Base-by-base conservation (phyloP, 306 rosid species). In the Abrus precatorius region DNA sequence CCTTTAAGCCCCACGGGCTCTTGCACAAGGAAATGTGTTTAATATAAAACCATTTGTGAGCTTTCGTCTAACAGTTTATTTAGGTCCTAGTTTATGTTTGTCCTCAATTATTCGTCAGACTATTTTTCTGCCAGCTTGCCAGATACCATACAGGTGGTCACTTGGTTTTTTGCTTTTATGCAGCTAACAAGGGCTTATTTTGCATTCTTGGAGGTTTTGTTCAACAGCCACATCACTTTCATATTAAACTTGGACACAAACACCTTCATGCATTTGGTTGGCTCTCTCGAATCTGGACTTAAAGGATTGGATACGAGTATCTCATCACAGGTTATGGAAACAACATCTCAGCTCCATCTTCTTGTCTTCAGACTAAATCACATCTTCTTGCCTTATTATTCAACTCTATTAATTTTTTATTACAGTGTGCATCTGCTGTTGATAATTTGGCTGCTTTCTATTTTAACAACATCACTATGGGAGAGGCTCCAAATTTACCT, bases 371-470 rank as follows among this genome's bases (percentile, higher is more conserved):
- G 73, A 69, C 32, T 69, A 49, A 33, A 59, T 57, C 65, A 71
- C 66, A 45, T 61, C 62, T 45, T 60, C 41, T 13, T 20, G 20
- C 20, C 20, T 20, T 20, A 20, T 73, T 76, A 44, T 40, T 69
- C 55, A 57, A 79, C 69, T 70, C 62, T 59, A 36, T 62, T 14
- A 75, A 80, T 76, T 67, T 85, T 77, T 61, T 67, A 54, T 78
- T 82, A 69, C 97, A 96, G 99, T 96, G 98, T 87, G 99, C 99
- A 50, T 96, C 99, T 43, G 92, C 99, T 85, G 94, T 96, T 66
- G 99, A 96, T 81, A 91, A 90, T 82, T 68, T 96, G 93, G 99
- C 97, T 82, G 96, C 97, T 76, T 93, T 83, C 88, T 96, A 92
- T 84, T 96, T 96, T 86, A 96, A 92, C 90, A 96, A 93, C 86